phyloP scores from a whole-genome alignment of 2,329 filamentous ascomycete genomes.

The Monilinia fructigena region DNA sequence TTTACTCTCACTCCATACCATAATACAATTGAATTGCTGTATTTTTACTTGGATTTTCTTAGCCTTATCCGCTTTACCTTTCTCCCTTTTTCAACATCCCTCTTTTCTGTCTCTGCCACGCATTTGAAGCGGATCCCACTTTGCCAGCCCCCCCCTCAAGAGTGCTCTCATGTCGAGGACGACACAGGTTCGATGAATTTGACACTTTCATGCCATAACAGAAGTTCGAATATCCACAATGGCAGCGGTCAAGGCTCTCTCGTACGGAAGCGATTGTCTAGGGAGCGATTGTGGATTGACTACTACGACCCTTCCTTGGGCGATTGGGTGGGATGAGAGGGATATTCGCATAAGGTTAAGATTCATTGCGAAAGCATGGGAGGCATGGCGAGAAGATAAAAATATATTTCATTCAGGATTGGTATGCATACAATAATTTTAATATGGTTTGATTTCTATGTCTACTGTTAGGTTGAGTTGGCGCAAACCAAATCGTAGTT shows the following conservation, averaged over 20 bases:
- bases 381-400: slow-evolving; percentile 33
- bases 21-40: background rate
- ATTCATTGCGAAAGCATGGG: slow-evolving; percentile 41
- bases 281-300: slow-evolving; percentile 44
- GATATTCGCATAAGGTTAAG: slow-evolving; percentile 41
- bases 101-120: slow-evolving; percentile 2
- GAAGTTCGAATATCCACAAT: slow-evolving; percentile 43
- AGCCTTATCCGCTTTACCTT: background rate
- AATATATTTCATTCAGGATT: slow-evolving; percentile 30
- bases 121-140: slow-evolving; percentile 23
- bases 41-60: slow-evolving; percentile 11
- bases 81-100: slow-evolving; percentile 6
- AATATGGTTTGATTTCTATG: slow-evolving; percentile 20
- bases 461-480: slow-evolving; percentile 6
- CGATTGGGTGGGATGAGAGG: slow-evolving; percentile 47
- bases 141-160: slow-evolving; percentile 20
- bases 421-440: slow-evolving; percentile 37
- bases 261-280: slow-evolving; percentile 43
- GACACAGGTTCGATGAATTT: slow-evolving; percentile 41
- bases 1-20: background rate
- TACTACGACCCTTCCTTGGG: slow-evolving; percentile 45
- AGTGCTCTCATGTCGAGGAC: slow-evolving; percentile 25
- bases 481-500: slow-evolving; percentile 12
- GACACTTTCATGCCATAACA: slow-evolving; percentile 36
- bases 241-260: slow-evolving; percentile 47